A percentile compares a stretch with the other conserved stretches of the same genome.
Conservation (phyloP, 2,329 filamentous ascomycete genomes). For the Trichoderma sp. region DNA sequence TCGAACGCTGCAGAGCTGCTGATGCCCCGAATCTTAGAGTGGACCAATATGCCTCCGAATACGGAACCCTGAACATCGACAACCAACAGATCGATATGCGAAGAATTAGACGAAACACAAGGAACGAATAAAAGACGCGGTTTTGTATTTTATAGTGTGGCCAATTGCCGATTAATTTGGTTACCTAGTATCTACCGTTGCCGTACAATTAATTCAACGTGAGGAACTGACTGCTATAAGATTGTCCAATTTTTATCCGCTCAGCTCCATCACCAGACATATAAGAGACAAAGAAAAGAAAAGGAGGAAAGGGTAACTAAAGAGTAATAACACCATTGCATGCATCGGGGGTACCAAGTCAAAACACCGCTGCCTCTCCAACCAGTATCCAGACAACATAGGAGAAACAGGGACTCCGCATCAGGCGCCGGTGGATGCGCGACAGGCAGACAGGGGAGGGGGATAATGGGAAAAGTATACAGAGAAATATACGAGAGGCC, state of each 20-base stretch:
- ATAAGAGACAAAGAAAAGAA: not conserved
- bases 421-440: conserved; percentile 10
- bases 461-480: conserved; percentile 19
- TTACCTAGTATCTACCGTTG: conserved; percentile 6
- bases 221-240: conserved; percentile 19
- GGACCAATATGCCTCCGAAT: conserved; percentile 20
- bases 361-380: conserved; percentile 27
- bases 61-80: conserved; percentile 11
- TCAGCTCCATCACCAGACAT: conserved; percentile 25
- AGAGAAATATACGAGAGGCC: conserved; percentile 22
- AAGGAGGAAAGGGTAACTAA: not conserved
- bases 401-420: conserved; percentile 25
- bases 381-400: conserved; percentile 28
- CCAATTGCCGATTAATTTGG: conserved; percentile 14
- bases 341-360: conserved; percentile 6
- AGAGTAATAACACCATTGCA: conserved; percentile 15
- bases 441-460: not conserved
- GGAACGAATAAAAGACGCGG: not conserved
- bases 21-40: too few relatives aligned
- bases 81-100: not conserved
- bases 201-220: conserved; percentile 23
- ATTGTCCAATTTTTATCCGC: conserved; percentile 21
- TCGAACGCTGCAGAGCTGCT: too few relatives aligned
- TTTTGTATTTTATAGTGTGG: not conserved
- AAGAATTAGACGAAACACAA: not conserved